Evolutionary conservation across 345 rosid genomes (phyloP).

Genomic region (Eucalyptus brandiana): DNA sequence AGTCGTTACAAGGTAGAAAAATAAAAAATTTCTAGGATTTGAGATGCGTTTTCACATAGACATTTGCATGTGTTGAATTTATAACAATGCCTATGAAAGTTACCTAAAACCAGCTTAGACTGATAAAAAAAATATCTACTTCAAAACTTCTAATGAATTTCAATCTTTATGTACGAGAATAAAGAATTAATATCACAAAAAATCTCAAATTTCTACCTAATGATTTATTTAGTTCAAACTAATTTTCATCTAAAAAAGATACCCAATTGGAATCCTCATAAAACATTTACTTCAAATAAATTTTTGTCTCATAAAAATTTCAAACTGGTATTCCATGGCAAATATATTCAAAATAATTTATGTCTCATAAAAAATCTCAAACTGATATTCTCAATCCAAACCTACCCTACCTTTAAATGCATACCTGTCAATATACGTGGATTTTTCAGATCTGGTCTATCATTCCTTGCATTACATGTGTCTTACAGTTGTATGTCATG

Average conservation of each 20-base stretch:
- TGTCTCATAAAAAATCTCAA: not conserved
- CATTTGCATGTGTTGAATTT: not conserved
- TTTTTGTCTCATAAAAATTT: not conserved
- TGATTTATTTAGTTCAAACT: too few species aligned
- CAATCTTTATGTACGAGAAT: not conserved
- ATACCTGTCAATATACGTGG: not conserved
- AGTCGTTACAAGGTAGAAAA: not conserved
- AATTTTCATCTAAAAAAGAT: not conserved
- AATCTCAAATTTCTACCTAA: rapidly evolving
- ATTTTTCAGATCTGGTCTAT: rapidly evolving
- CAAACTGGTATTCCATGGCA: rapidly evolving
- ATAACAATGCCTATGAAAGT: not conserved
- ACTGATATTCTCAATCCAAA: rapidly evolving
- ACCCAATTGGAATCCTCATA: too few species aligned
- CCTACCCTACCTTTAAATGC: not conserved
- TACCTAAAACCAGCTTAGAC: not conserved
- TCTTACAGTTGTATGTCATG: rapidly evolving
- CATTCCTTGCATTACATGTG: rapidly evolving
- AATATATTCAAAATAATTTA: not conserved
- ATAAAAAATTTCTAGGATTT: not conserved
- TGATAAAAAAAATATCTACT: not conserved
- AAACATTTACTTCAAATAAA: not conserved
- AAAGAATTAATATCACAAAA: not conserved
- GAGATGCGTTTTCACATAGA: not conserved
- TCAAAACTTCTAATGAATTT: not conserved